Evolutionary conservation across 2,329 filamentous ascomycete genomes (phyloP), one percentile per base, ranked within the genome.

Genomic region (Helotiales sp.): DNA sequence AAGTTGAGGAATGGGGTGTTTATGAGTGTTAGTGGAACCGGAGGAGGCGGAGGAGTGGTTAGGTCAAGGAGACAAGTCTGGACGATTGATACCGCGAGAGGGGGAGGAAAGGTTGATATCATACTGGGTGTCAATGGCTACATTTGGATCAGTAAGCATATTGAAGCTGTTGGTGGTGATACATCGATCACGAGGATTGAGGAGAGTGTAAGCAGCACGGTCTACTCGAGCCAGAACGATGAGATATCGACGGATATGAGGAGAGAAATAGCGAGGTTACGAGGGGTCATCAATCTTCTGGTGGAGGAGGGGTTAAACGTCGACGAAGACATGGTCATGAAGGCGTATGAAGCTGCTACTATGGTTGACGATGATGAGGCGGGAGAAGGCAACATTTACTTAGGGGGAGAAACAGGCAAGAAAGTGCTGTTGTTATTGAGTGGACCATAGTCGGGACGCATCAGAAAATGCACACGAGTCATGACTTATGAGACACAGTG

Each of bases 221-320:
- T 96, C 66, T 99, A 99, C 75, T 95, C 90, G 55, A 96, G 90
- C 71, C 92, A 97, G 77, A 99, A 99, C 71, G 93, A 98, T 71
- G 81, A 85, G 56, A 92, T 99, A 62, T 78, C 84, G 22, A 77
- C 85, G 2, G 84, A 85, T 50, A 93, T 91, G 15, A 86, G 95
- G 79, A 84, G 87, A 61, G 95, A 98, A 79, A 97, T 99, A 74
- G 87, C 91, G 15, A 81, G 93, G 58, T 81, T 98, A 46, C 82
- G 89, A 33, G 90, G 90, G 22, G 89, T 95, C 56, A 89, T 99
- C 55, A 83, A 86, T 57, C 88, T 91, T 1, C 76, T 99, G 58
- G 90, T 96, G 1, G 89, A 96, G 71, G 85, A 88, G 44, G 90
- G 91, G 0, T 77, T 95, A 42, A 85, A 87, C 58, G 91, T 99